Percentiles rank a stretch among this genome's conserved stretches.
These are phyloP conservation scores for Colletotrichum sp. DNA, from an alignment of 2,329 filamentous ascomycete genomes.

Conservation along the genomic window DNA sequence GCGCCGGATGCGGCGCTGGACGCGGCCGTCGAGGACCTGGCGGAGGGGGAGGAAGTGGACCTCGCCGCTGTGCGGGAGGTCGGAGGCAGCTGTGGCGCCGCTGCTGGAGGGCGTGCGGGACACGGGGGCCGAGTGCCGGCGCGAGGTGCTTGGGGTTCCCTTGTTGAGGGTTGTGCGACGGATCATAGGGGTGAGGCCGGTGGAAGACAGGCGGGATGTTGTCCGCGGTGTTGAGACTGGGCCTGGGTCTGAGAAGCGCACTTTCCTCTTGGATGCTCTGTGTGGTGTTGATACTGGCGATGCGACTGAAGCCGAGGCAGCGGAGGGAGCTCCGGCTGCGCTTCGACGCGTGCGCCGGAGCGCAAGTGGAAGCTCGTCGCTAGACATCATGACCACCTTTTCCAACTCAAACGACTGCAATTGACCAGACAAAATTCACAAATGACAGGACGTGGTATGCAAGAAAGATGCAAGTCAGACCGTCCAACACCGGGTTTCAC, in stretches of 20 bases:
- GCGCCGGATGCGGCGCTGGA: slow-evolving; percentile 61
- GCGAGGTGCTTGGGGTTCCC: slow-evolving; percentile 35
- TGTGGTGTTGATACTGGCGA: slow-evolving; percentile 23
- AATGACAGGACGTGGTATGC: neutral
- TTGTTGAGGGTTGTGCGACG: slow-evolving; percentile 51
- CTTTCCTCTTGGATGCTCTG: slow-evolving; percentile 45
- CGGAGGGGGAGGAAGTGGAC: slow-evolving; percentile 55
- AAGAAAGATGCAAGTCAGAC: neutral
- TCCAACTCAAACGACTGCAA: neutral
- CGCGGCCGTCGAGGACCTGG: slow-evolving; percentile 61
- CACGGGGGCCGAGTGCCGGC: slow-evolving; percentile 51
- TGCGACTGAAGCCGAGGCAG: neutral
- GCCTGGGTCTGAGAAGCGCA: slow-evolving; percentile 66
- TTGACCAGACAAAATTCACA: neutral
- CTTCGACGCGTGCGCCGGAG: slow-evolving; percentile 58
- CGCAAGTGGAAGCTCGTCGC: slow-evolving; percentile 57
- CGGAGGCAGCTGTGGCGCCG: slow-evolving; percentile 19
- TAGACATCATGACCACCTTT: slow-evolving; percentile 33
- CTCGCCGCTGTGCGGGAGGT: slow-evolving; percentile 35
- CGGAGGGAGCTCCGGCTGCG: neutral
- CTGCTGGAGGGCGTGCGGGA: slow-evolving; percentile 24
- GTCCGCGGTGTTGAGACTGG: slow-evolving; percentile 30
- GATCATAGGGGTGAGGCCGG: slow-evolving; percentile 65
- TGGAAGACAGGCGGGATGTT: slow-evolving; percentile 35
- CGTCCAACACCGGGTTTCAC: neutral